Evolutionary conservation across 345 rosid species (phyloP).

Genomic region (Cardamine resedifolia): DNA sequence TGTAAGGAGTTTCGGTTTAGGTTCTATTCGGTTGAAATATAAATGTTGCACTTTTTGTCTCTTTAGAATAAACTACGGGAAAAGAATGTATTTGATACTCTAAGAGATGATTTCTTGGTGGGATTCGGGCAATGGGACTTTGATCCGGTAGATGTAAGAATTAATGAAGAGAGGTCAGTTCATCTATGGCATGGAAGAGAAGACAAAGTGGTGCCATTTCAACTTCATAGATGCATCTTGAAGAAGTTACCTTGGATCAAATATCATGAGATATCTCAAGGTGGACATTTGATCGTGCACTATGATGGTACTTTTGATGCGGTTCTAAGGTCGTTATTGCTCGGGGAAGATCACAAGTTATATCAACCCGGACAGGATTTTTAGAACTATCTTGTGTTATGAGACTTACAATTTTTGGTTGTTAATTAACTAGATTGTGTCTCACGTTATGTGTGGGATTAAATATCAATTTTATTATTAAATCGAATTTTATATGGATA

Average conservation of each 20-base stretch:
- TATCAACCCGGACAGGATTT: not conserved
- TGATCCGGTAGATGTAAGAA: constrained; percentile 56
- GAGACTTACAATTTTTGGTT: no score
- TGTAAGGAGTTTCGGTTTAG: not conserved
- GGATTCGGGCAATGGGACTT: constrained; percentile 76
- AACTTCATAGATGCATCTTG: constrained; percentile 61
- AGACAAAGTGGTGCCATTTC: constrained; percentile 75
- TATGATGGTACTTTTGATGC: constrained; percentile 61
- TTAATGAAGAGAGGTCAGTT: constrained; percentile 39
- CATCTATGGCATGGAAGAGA: constrained; percentile 84
- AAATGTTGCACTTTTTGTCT: not conserved
- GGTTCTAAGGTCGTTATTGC: constrained; percentile 52
- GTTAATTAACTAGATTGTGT: no score
- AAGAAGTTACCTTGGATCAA: constrained; percentile 66
- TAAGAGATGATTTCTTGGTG: constrained; percentile 54
- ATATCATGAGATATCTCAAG: constrained; percentile 72
- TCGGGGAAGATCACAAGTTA: constrained; percentile 47
- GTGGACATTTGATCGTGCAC: constrained; percentile 82
- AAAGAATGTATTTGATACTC: constrained; percentile 54
- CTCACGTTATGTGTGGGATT: no score
- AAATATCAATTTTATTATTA: no score
- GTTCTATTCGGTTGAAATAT: not conserved
- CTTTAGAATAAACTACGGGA: constrained; percentile 50
- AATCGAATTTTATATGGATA: no score
- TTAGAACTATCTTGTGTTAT: not conserved